Conservation (phyloP, 129 eudicot genomes). For the Flaveria brownii region DNA sequence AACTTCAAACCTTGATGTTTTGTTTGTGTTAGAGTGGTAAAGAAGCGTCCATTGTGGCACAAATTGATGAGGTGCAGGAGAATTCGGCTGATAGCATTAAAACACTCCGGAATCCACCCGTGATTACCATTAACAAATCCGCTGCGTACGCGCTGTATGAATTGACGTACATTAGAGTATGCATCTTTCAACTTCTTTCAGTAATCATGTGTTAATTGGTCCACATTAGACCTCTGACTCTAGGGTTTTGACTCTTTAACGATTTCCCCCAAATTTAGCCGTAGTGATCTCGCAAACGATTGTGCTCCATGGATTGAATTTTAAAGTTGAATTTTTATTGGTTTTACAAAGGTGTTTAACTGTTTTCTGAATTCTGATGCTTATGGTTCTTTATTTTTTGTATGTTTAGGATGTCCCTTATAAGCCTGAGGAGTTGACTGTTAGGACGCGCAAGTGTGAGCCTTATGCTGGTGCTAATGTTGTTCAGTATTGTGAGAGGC, state of each 20-base stretch:
- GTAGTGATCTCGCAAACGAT: background rate
- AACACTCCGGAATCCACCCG: conserved; percentile 75
- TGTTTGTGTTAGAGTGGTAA: conserved; percentile 59
- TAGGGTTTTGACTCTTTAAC: background rate
- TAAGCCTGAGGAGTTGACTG: conserved; percentile 65
- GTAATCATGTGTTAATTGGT: background rate
- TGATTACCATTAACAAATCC: conserved; percentile 71
- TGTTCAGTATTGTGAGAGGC: conserved; percentile 66
- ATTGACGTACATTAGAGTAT: conserved; percentile 80
- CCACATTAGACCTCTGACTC: background rate
- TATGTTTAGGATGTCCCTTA: conserved; percentile 62
- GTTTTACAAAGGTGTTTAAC: background rate
- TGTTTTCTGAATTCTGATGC: background rate
- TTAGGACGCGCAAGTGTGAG: conserved; percentile 75
- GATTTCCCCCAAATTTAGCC: no score
- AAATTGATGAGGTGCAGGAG: conserved; percentile 58
- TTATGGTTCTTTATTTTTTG: background rate
- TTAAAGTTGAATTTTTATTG: background rate
- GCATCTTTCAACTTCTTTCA: conserved; percentile 21
- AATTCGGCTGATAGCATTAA: conserved; percentile 59
- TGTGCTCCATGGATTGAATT: background rate
- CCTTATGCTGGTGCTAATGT: conserved; percentile 65
- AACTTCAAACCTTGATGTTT: background rate
- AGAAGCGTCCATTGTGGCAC: conserved; percentile 87
- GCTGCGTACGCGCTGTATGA: conserved; percentile 72